These are phyloP conservation scores for Hysterangium stoloniferum DNA, from an alignment of 768 basidiomycete species.

Conservation along the genomic window DNA sequence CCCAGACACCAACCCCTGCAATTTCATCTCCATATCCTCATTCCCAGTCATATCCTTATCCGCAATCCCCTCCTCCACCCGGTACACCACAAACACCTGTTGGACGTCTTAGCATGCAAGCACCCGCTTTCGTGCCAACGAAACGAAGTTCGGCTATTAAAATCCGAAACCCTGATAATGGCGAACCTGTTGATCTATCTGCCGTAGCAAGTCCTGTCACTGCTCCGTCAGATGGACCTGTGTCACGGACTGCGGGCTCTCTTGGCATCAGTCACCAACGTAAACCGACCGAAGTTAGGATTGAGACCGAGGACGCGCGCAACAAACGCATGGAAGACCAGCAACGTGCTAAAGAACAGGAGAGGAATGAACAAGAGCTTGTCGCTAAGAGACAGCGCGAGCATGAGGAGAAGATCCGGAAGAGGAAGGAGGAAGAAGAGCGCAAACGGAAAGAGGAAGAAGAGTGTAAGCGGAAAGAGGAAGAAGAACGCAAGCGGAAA, in stretches of 20 bases:
- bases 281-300: slow-evolving; percentile 36
- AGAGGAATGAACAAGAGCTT: slow-evolving; percentile 10
- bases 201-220: slow-evolving; percentile 38
- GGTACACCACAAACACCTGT: slow-evolving; percentile 54
- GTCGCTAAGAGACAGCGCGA: slow-evolving; percentile 22
- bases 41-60: slow-evolving; percentile 12
- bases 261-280: slow-evolving; percentile 20
- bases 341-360: slow-evolving; percentile 9
- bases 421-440: slow-evolving; percentile 17
- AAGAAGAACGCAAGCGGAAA: slow-evolving; percentile 16
- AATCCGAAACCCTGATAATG: slow-evolving; percentile 52
- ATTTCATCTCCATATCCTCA: slow-evolving; percentile 39
- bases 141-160: slow-evolving; percentile 35
- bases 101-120: slow-evolving; percentile 50
- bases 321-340: slow-evolving; percentile 38
- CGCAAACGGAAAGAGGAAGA: slow-evolving; percentile 25
- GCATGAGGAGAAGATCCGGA: slow-evolving; percentile 13
- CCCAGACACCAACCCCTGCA: slow-evolving; percentile 34
- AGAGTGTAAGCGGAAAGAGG: slow-evolving; percentile 22
- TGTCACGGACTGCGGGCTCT: slow-evolving; percentile 32
- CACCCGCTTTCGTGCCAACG: slow-evolving; percentile 59
- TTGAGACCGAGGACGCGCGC: slow-evolving; percentile 58
- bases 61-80: slow-evolving; percentile 33
- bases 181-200: slow-evolving; percentile 55
- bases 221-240: slow-evolving; percentile 31